Base-by-base conservation (phyloP, 768 basidiomycete genomes). In the Leccinum obscurum region DNA sequence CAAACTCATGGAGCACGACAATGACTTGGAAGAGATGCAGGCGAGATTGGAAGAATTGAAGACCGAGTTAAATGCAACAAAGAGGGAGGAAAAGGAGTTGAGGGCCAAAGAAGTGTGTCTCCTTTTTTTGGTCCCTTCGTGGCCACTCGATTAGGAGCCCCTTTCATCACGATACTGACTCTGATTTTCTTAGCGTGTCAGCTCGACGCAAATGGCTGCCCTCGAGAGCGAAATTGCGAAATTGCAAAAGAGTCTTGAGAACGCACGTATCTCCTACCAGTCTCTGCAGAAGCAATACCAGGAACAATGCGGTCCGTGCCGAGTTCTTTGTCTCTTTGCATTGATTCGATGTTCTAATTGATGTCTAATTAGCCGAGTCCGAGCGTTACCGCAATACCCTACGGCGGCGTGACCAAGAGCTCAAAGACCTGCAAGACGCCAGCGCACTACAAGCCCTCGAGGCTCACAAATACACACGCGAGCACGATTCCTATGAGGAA, bases 51-150 rank as follows among this genome's bases (percentile, higher is more conserved):
- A 97, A 59, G 93, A 97, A 70, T 73, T 89, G 61, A 78, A 82
- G 63, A 83, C 78, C 13, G 95, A 97, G 72, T 78, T 97, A 8
- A 86, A 80, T 14, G 82, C 88, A 6, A 88, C 90, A 5, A 91
- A 92, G 72, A 83, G 92, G 44, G 94, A 98, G 67, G 95, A 98
- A 75, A 97, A 98, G 76, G 95, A 98, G 68, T 74, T 96, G 64
- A 81, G 92, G 50, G 79, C 83, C 13, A 95, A 95, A 73, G 95
- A 97, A 80, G 92, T 92, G 60, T 10, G 65, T 76, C 65, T 50
- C 4, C 3, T 48, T 59, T 22, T 58, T 44, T 30, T 30, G 28
- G 62, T 28, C 52, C 55, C 39, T 58, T 61, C 50, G 15, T 59
- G 54, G 9, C n/a, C 34, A 54, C 55, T 54, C 14, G 41, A 20